These are phyloP conservation scores for Phialemonium atrogriseum DNA, from an alignment of 2,329 filamentous ascomycete species.

Conservation along the genomic window DNA sequence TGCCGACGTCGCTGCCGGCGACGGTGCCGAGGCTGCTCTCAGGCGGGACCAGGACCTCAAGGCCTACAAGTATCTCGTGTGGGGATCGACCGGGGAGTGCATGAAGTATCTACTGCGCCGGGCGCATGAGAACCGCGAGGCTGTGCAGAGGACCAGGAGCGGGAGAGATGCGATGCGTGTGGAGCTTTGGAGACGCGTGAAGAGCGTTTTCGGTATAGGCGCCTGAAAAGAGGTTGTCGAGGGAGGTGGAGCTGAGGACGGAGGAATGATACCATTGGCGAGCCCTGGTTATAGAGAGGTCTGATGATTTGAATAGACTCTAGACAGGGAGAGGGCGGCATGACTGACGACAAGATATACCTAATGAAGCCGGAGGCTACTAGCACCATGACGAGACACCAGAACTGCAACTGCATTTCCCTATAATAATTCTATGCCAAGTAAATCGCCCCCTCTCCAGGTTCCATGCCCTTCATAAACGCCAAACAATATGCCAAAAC, in stretches of 20 bases:
- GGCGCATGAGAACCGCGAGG: conserved; percentile 67
- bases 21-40: conserved; percentile 1
- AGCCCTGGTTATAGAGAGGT: too few species aligned
- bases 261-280: too few species aligned
- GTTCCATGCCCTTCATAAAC: too few species aligned
- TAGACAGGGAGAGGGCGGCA: too few species aligned
- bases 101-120: conserved; percentile 72
- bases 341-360: too few species aligned
- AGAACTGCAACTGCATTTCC: too few species aligned
- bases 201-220: conserved; percentile 31
- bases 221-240: too few species aligned
- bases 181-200: conserved; percentile 51
- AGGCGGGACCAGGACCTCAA: conserved; percentile 18
- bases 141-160: conserved; percentile 53
- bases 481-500: not conserved
- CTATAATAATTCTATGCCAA: too few species aligned
- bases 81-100: conserved; percentile 69
- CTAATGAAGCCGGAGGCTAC: too few species aligned
- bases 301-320: too few species aligned
- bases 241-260: not conserved
- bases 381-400: too few species aligned
- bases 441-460: too few species aligned
- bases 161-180: conserved; percentile 54
- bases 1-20: not conserved
- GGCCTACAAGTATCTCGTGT: conserved; percentile 60